Base-by-base conservation (phyloP, 805 yeast genomes). In the Tetrapisispora fleetii region DNA sequence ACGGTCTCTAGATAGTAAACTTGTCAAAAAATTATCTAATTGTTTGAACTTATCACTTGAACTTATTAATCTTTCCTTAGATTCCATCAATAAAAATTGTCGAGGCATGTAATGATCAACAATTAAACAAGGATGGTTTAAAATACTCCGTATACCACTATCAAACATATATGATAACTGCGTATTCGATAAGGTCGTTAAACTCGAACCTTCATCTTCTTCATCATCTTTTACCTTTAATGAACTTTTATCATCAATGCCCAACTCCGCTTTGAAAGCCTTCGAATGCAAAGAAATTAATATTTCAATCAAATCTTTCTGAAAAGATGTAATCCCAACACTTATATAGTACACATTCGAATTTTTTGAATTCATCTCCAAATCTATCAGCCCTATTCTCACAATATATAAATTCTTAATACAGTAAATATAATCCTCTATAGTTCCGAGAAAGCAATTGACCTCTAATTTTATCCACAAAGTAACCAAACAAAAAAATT, bases 61-160 rank as follows among this genome's bases (percentile, higher is more conserved):
- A 39, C 65, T 64, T 39, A 72, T 65, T 44, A 83, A 65, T 43
- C 75, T 63, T 47, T 77, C 80, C 50, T 77, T 82, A 1, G 84
- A 71, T 53, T 82, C 85, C 80, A 80, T 77, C 37, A 83, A 66
- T 16, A 85, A 60, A 52, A 84, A 66, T 48, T 81, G 82, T 54
- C 79, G 79, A 8, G 93, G 89, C 62, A 84, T 80, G 56, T 79
- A 85, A 62, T 85, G 93, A 54, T 83, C 85, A 30, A 85, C 90
- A 40, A 85, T 61, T 37, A 85, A 65, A 39, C 83, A 78, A 2
- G 91, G 87, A 63, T 85, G 90, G 55, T 76, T 79, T 3, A 76
- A 68, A 0, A 81, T 65, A n/a, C 74, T 72, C 36, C 69, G 58
- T 4, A 81, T 59, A 54, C 76, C 80, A 7, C 57, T 52, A 40